Evolutionary conservation across 176 grass and related monocot species (phyloP), one percentile per base, ranked within the genome.

Genomic region (Hordeum marinum): DNA sequence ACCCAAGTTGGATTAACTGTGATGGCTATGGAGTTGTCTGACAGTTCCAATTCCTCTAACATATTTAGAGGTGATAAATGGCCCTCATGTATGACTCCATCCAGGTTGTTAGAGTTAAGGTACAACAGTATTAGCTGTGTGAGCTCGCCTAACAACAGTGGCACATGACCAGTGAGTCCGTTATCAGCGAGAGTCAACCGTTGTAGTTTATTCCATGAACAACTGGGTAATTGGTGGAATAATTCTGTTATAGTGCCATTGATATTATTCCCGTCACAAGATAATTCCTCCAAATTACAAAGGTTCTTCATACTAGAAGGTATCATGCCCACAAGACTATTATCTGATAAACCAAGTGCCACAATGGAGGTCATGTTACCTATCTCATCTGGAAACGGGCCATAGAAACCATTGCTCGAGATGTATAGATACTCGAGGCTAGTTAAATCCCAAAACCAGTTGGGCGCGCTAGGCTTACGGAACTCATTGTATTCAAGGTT

Each of bases 311-410:
- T n/a, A 0, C 0, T 31, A 0, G 29, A 7, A 0, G 85, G 32
- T 10, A 76, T 31, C 34, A 20, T 41, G 21, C 78, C 85, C 26
- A 10, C 23, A 27, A 87, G 32, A 46, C 60, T 2, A 3, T 72
- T 83, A 0, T 2, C 0, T 27, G 10, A n/a, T 32, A 83, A 52
- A 17, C 0, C 2, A 58, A 82, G 34, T 1, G n/a, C 0, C 1
- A 32, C 21, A 1, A 83, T 31, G 2, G 66, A 71, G 6, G 80
- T 76, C 71, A 84, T 65, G 2, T 80, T 86, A 10, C 75, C 48
- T 43, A 86, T 29, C 34, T 20, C 32, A 3, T 21, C 4, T 0
- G 76, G 63, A 31, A 72, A 60, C 0, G 17, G 31, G 5, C 76
- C 29, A 62, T 80, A 14, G 0, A 86, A 60, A 54, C 1, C 5